Conservation (phyloP, 1,284 basidiomycete genomes). For the Termitomyces sp. region DNA sequence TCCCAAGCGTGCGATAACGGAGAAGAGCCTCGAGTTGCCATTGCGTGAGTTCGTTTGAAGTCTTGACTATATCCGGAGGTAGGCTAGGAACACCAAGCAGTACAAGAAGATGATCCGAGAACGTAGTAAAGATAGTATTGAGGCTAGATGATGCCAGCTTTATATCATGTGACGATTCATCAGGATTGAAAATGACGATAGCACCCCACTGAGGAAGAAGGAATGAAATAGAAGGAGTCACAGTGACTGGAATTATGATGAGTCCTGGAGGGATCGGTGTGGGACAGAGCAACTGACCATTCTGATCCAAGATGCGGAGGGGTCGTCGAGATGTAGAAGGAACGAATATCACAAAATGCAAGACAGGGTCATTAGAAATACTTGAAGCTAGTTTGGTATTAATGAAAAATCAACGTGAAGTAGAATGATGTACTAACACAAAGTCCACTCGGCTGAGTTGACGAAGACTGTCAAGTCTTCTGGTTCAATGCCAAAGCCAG, state of each 20-base stretch:
- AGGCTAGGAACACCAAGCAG: constrained; percentile 75
- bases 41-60: constrained; percentile 37
- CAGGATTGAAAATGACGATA: constrained; percentile 76
- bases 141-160: constrained; percentile 44
- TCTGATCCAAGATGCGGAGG: constrained; percentile 57
- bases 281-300: constrained; percentile 37
- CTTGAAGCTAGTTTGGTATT: constrained; percentile 57
- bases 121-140: constrained; percentile 59
- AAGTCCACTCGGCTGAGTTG: constrained; percentile 93
- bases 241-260: constrained; percentile 29
- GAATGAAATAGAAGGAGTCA: constrained; percentile 63
- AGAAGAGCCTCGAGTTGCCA: constrained; percentile 82
- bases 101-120: constrained; percentile 69
- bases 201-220: constrained; percentile 95
- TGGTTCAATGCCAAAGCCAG: constrained; percentile 57
- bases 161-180: constrained; percentile 20
- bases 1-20: constrained; percentile 69
- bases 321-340: constrained; percentile 71
- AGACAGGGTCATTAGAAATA: constrained; percentile 84
- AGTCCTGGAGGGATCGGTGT: constrained; percentile 2
- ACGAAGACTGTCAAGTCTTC: constrained; percentile 89
- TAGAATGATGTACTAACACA: constrained; percentile 54
- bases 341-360: constrained; percentile 91
- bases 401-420: not conserved
- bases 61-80: constrained; percentile 38